Base-by-base conservation (phyloP, 257 asterid genomes). In the Mitragyna speciosa region DNA sequence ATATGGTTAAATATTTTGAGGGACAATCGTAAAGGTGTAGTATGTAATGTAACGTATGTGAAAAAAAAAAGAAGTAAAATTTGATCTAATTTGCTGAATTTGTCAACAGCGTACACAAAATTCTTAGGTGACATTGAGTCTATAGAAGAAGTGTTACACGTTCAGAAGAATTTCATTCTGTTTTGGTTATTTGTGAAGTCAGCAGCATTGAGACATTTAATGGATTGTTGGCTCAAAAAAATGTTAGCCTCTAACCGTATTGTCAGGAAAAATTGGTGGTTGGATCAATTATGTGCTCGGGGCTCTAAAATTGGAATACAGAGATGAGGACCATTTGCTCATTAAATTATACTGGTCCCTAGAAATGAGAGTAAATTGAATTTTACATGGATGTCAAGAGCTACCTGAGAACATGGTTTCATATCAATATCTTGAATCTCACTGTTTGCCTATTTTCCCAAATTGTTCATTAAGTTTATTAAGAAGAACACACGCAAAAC, bases 291-390 rank as follows among this genome's bases (percentile, higher is more conserved):
- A 59, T 58, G 26, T 75, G 41, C 26, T 49, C 22, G 26, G 31
- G 75, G 68, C 14, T 66, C 81, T 59, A 77, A 77, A 33, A 28
- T 30, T n/a, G 43, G 5, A 65, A 7, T 31, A 49, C 19, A 20
- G 10, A 66, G 31, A 24, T 9, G 26, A 67, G 63, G 72, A 77
- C 64, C 65, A 48, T 28, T 76, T 26, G 33, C 31, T 39, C 41
- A 30, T 47, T 7, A 64, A 47, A 12, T 58, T 12, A 12, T 41
- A 5, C 14, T 36, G 81, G 70, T 78, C 76, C 81, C 66, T 54
- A 9, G 71, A 67, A 12, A 36, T 4, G 41, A 36, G 41, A 36
- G 41, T 36, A 36, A n/a, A n/a, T n/a, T 24, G 16, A 9, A 14
- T 75, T 36, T 19, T 36, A 22, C 41, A 15, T 59, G 43, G 79